Conservation (phyloP, 805 yeast species). For the Kregervanrija delftensis region DNA sequence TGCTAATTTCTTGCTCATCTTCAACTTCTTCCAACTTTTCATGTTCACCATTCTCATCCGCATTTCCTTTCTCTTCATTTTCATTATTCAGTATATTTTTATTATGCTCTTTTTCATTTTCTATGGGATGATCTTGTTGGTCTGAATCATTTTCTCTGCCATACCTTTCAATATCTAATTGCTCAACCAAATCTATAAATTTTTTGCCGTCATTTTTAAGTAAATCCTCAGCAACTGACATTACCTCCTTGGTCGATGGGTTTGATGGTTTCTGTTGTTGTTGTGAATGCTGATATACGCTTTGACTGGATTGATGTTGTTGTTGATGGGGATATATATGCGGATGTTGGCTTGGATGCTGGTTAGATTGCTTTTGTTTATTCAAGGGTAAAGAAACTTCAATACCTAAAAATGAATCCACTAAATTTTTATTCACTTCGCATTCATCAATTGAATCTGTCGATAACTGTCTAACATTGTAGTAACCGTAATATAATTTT, state of each 20-base stretch:
- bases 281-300: not conserved
- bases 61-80: conserved; percentile 7
- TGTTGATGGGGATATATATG: not conserved
- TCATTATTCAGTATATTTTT: not conserved
- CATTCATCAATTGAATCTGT: conserved; percentile 32
- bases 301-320: too few species aligned
- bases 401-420: conserved; percentile 24
- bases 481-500: conserved; percentile 62
- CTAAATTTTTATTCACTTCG: conserved; percentile 21
- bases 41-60: conserved; percentile 7
- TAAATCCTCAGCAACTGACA: conserved; percentile 69
- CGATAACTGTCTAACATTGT: conserved; percentile 34
- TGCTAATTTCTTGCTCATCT: conserved; percentile 11
- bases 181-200: conserved; percentile 75
- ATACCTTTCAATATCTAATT: conserved; percentile 40
- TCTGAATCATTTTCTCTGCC: conserved; percentile 15
- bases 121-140: conserved; percentile 18
- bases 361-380: not conserved
- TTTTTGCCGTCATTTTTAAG: conserved; percentile 71
- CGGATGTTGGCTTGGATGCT: not conserved
- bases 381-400: not conserved
- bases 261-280: not conserved
- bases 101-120: conserved; percentile 15
- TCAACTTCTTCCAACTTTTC: conserved; percentile 10
- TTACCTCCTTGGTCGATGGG: conserved; percentile 3